Base-by-base conservation (phyloP, 2,329 filamentous ascomycete genomes). In the Chaetomium sp. region DNA sequence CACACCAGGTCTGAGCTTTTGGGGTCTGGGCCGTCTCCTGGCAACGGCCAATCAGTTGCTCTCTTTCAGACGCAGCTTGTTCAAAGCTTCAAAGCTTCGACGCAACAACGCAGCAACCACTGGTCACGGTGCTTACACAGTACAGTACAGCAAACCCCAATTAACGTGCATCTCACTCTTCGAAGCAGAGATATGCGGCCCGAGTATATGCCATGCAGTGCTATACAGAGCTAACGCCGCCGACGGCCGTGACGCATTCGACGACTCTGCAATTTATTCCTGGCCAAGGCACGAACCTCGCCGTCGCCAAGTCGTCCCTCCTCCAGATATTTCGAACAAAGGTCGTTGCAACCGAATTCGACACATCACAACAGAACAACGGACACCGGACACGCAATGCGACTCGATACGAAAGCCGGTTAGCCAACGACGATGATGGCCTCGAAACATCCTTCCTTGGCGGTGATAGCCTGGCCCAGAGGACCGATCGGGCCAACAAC, bases 181-280 rank as follows among this genome's bases (percentile, higher is more conserved):
- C 5, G 5, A 50, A 64, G 55, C 58, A 69, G 57, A 70, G 72
- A 72, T 65, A 74, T 74, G 72, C 68, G 16, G 63, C 54, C 47
- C 51, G 51, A 71, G 73, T 69, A 71, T 72, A 59, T 47, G 68
- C 57, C 23, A 98, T 98, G 94, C 94, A 98, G 86, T 96, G 92
- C 83, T 98, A 98, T 81, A 93, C 92, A 75, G 95, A 99, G 84
- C 84, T 99, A 77, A 88, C 92, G 77, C 91, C 94, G 81, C 93
- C 95, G 62, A 96, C 93, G 76, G 93, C 93, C 76, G 93, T 98
- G 79, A 93, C 92, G 74, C 90, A 97, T 80, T 92, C 93, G 69
- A 80, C 97, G 73, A 85, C 83, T 66, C 80, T 97, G 49, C 87
- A 93, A 42, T 93, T 99, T 74, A 83, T 90, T 55, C 90, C 90